Base-by-base conservation (phyloP, 106 monocot species). In the Posidonia australis region DNA sequence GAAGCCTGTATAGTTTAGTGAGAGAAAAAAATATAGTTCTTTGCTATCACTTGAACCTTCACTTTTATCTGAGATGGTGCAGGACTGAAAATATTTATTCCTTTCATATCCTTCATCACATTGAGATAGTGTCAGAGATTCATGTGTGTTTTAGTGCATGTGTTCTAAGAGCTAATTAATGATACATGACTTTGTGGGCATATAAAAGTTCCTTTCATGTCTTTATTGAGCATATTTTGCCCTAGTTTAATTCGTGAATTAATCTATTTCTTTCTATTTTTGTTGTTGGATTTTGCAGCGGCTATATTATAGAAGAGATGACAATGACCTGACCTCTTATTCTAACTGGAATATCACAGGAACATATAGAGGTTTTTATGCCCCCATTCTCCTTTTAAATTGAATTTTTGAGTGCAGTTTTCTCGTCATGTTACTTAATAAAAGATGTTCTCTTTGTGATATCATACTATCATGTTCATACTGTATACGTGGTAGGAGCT, bases 281-380 rank as follows among this genome's bases (percentile, higher is more conserved):
- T 2, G 36, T 21, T 63, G 59, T 67, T 53, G 20, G 13, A 58
- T 54, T 13, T 63, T 70, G 44, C 82, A 77, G 84, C 52, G 58
- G 53, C 68, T 77, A 16, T 83, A 85, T 65, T 67, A 83, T 52
- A 78, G 86, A 79, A 79, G 86, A 66, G 76, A 79, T 76, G 85
- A 81, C 6, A 75, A 66, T 45, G 88, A 83, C 44, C 26, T 69
- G 31, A 76, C 54, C 72, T 59, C 72, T 25, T 88, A 86, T 79
- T 85, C 82, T 32, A 36, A 16, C 22, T 86, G 88, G 88, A 93
- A 93, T 77, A 88, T 93, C 52, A 89, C 88, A 25, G 93, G 93
- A 80, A 89, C 88, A 72, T 93, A 93, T 74, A 93, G 67, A 89
- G 93, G 93, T 93, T 66, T 46, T 23, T 19, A 25, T 23, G 26